Percentiles rank a stretch among this genome's conserved stretches.
phyloP scores from a whole-genome alignment of 2,329 filamentous ascomycete genomes.

The Nigrograna mackinnonii region DNA sequence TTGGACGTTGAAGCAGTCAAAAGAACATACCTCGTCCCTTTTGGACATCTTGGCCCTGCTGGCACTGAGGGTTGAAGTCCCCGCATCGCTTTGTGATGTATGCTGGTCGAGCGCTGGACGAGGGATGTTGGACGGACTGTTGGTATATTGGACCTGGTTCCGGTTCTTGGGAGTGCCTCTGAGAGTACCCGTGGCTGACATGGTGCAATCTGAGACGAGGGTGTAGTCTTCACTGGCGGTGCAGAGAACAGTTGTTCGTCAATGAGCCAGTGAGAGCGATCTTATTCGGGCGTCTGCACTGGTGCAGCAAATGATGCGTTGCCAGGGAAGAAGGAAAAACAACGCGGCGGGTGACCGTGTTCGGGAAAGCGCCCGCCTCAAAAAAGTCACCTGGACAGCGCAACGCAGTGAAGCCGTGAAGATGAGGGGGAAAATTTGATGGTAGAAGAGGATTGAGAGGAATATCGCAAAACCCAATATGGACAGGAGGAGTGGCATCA shows the following conservation, averaged over 20 bases:
- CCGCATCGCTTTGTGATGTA: conserved; percentile 60
- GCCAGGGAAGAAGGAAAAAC: conserved; percentile 15
- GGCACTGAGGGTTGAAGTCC: conserved; percentile 76
- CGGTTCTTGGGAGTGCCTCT: conserved; percentile 72
- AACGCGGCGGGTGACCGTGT: conserved; percentile 11
- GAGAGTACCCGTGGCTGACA: conserved; percentile 67
- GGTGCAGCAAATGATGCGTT: conserved; percentile 20
- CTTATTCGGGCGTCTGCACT: conserved; percentile 16
- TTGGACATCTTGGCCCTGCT: conserved; percentile 97
- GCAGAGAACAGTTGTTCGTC: conserved; percentile 22
- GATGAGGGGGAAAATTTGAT: no score
- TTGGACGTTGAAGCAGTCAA: conserved; percentile 2
- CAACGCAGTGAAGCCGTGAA: background rate
- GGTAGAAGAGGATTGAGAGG: no score
- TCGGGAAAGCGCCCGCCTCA: conserved; percentile 15
- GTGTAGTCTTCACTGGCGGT: conserved; percentile 16
- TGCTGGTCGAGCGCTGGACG: conserved; percentile 69
- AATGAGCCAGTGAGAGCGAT: conserved; percentile 20
- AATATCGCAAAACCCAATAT: no score
- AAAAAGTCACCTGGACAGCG: conserved; percentile 14
- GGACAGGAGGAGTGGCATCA: no score
- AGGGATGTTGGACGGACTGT: conserved; percentile 72
- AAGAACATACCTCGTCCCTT: conserved; percentile 85
- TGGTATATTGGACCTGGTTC: conserved; percentile 62
- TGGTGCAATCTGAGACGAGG: conserved; percentile 36